Base-by-base conservation (phyloP, 2,329 filamentous ascomycete species). In the Spiromastix sp. region DNA sequence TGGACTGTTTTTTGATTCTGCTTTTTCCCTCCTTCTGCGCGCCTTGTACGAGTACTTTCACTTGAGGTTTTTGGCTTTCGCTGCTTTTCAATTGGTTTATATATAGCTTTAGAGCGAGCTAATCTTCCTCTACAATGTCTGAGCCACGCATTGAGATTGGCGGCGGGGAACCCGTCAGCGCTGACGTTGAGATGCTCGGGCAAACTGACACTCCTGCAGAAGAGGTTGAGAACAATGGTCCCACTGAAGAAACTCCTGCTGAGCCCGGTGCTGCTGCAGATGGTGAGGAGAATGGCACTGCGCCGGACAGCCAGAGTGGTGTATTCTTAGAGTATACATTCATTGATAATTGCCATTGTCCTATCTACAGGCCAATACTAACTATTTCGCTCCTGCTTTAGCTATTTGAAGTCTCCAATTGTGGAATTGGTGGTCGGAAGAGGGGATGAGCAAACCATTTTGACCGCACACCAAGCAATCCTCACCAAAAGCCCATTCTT, bases 401-500 rank as follows among this genome's bases (percentile, higher is more conserved):
- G 57, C 18, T 82, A 80, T 48, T 66, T 86, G 15, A 71, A 67
- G 43, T 85, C 79, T 43, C 80, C 82, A 0, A 67, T 85, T 8
- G 73, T 86, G 20, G 75, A 76, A 11, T 60, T 86, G 18, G 52
- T 77, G n/a, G 67, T 85, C 13, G 80, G 81, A 9, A 59, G 61
- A 31, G 77, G 69, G 37, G 73, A 76, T 4, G 56, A 62, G 2
- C 68, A 73, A 48, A 77, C 74, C 7, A 67, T 77, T 20, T 70
- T 95, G 39, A 79, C 76, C 16, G 85, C 85, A 5, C 87, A 95
- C 57, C 81, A 93, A 61, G 78, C 68, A 3, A 70, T 95, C 17
- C 68, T 96, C 22, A 52, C 64, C 8, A 72, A 79, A 54, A 89
- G 84, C 28, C 83, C 85, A 0, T 86, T 72, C 57, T 85, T 95